These are phyloP conservation scores for Dalbergia cultrata DNA, from an alignment of 306 rosid species.

Conservation along the genomic window DNA sequence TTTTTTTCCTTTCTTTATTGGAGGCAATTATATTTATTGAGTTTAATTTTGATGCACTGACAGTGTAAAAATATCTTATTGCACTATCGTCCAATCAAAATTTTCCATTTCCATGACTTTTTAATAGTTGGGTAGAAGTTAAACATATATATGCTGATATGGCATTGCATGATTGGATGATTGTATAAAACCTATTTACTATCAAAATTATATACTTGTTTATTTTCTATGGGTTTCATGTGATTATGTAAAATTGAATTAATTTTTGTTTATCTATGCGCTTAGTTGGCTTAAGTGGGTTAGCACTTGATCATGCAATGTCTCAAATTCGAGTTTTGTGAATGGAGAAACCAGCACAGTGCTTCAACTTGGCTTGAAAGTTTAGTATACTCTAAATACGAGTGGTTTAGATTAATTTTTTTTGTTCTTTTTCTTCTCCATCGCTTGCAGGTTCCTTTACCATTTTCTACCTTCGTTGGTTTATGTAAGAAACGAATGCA, in stretches of 20 bases:
- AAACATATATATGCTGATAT: no score
- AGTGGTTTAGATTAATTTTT: background rate
- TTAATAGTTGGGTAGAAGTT: no score
- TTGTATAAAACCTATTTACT: no score
- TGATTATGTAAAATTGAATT: background rate
- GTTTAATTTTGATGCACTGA: no score
- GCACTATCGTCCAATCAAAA: no score
- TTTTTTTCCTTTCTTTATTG: no score
- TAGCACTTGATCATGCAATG: background rate
- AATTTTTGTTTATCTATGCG: conserved; percentile 1
- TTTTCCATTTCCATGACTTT: no score
- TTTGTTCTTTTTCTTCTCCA: conserved; percentile 6
- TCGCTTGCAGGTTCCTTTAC: conserved; percentile 74
- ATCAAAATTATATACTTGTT: background rate
- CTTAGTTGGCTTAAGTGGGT: background rate
- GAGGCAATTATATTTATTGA: no score
- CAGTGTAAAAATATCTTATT: no score
- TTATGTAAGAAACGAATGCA: conserved; percentile 69
- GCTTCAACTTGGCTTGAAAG: background rate
- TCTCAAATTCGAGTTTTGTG: background rate
- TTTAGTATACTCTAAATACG: background rate
- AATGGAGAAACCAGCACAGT: background rate
- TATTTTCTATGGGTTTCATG: background rate
- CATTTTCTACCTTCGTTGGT: conserved; percentile 74
- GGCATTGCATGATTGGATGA: no score